These are phyloP conservation scores for Mycotypha africana DNA, from an alignment of 371 early-diverging fungal species.

Conservation along the genomic window DNA sequence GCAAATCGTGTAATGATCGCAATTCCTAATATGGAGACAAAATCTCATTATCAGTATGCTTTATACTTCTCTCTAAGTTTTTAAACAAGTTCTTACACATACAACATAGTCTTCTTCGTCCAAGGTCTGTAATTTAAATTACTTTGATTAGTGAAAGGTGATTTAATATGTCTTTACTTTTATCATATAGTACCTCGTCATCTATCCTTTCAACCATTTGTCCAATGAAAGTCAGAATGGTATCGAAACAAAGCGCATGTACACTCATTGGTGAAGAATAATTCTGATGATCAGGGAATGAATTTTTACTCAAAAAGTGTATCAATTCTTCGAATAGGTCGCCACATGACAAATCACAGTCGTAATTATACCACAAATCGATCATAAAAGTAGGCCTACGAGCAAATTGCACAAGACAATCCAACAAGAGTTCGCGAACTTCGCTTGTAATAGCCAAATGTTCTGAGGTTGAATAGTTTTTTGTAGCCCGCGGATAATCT, in stretches of 20 bases:
- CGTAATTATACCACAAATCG: conserved; percentile 92
- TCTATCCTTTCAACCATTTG: conserved; percentile 72
- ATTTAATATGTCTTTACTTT: no score
- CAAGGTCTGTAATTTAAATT: no score
- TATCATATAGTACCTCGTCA: conserved; percentile 14
- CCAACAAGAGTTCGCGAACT: conserved; percentile 77
- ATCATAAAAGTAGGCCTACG: conserved; percentile 72
- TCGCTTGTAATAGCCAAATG: conserved; percentile 60
- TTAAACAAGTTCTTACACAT: conserved; percentile 13
- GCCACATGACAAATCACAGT: conserved; percentile 76
- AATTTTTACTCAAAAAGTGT: conserved; percentile 64
- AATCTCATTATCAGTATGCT: not conserved
- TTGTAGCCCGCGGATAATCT: conserved; percentile 19
- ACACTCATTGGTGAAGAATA: conserved; percentile 58
- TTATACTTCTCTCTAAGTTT: not conserved
- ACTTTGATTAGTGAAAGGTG: no score
- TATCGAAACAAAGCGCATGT: conserved; percentile 74
- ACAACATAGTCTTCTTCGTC: conserved; percentile 14
- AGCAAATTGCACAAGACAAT: conserved; percentile 70
- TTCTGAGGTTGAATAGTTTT: conserved; percentile 29
- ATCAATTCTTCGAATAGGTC: conserved; percentile 87
- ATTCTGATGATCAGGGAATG: conserved; percentile 70
- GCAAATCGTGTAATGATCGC: conserved; percentile 25
- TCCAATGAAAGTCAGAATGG: conserved; percentile 70
- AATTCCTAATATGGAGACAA: conserved; percentile 14